phyloP scores from a whole-genome alignment of 1,139 yeast genomes.

The Yamadazyma taylorii region DNA sequence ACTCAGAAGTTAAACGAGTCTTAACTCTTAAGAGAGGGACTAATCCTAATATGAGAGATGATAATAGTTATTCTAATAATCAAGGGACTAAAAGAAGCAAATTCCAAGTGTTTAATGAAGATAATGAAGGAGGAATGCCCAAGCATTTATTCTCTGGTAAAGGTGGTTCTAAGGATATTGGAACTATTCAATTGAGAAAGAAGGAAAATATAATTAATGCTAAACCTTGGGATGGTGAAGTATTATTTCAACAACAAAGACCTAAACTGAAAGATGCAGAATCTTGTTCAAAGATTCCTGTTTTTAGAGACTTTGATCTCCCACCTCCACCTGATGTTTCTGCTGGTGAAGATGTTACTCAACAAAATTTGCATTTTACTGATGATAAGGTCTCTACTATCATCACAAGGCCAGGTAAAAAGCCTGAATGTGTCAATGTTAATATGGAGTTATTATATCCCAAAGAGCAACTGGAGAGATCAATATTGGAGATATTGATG shows the following conservation, averaged over 20 bases:
- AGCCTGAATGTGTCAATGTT: constrained; percentile 62
- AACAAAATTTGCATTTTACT: constrained; percentile 8
- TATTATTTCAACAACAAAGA: constrained; percentile 45
- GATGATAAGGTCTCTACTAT: constrained; percentile 30
- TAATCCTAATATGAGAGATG: constrained; percentile 8
- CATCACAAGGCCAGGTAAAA: constrained; percentile 57
- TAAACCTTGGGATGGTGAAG: constrained; percentile 70
- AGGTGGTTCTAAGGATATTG: constrained; percentile 36
- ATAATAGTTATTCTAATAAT: neutral
- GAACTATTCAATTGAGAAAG: constrained; percentile 48
- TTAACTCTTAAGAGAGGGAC: constrained; percentile 31
- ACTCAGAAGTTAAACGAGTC: constrained; percentile 15
- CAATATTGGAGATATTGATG: constrained; percentile 63
- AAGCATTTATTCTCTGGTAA: constrained; percentile 29
- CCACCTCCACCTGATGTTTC: too few relatives aligned
- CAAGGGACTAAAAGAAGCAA: constrained; percentile 24
- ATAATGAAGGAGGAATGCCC: constrained; percentile 25
- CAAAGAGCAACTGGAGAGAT: constrained; percentile 41
- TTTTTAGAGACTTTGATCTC: constrained; percentile 17
- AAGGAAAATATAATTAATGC: constrained; percentile 67
- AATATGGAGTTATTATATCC: constrained; percentile 61
- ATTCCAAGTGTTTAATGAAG: constrained; percentile 33
- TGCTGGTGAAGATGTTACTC: constrained; percentile 11
- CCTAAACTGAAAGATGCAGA: constrained; percentile 7
- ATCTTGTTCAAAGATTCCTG: constrained; percentile 17